These are phyloP conservation scores for Nakaseomyces delphensis DNA, from an alignment of 1,139 yeast species.

Conservation along the genomic window DNA sequence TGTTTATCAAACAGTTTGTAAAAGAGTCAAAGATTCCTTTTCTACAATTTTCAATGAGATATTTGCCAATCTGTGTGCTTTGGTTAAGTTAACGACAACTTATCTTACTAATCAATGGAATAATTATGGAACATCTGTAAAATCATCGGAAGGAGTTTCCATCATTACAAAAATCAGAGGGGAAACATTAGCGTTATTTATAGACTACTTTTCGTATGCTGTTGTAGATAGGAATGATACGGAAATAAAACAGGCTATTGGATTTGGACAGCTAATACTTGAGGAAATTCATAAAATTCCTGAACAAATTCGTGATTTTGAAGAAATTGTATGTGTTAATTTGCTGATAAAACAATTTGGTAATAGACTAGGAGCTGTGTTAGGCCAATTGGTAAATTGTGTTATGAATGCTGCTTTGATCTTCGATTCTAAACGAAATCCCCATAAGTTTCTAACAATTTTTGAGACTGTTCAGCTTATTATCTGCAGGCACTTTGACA, in stretches of 20 bases:
- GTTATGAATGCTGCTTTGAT: not conserved
- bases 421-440: not conserved
- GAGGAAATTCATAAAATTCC: not conserved
- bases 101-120: not conserved
- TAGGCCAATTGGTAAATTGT: not conserved
- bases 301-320: conserved; percentile 1
- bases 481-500: not conserved
- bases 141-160: not conserved
- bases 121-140: not conserved
- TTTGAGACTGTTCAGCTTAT: not conserved
- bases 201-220: not conserved
- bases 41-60: not conserved
- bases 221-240: not conserved
- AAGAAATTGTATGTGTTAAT: not conserved
- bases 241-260: not conserved
- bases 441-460: not conserved
- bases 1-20: not conserved
- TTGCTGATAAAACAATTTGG: not conserved
- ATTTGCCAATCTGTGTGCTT: not conserved
- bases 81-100: not conserved
- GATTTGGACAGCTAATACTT: not conserved
- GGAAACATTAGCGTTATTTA: not conserved
- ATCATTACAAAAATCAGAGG: not conserved
- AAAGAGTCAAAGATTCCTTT: not conserved
- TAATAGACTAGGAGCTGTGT: not conserved